Base-by-base conservation (phyloP, 805 yeast genomes). In the Ascoidea asiatica region DNA sequence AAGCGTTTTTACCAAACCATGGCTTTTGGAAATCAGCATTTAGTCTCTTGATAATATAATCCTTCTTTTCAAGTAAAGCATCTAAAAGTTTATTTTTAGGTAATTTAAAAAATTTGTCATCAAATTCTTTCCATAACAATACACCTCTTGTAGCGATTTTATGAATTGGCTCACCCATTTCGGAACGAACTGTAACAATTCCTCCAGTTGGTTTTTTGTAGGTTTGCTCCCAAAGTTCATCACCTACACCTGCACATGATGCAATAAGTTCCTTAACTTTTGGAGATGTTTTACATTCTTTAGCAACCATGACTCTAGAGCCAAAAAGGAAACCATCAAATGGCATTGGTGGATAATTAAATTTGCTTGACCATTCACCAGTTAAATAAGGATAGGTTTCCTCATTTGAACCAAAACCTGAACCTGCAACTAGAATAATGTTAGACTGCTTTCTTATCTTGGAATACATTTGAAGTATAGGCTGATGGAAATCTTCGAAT, bases 141-240 rank as follows among this genome's bases (percentile, higher is more conserved):
- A 92, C 97, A 73, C 96, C 97, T 63, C 98, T 81, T 47, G 99
- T 92, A 23, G 98, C 97, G 54, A 92, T 76, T 72, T 92, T 92
- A 68, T 92, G 99, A 60, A 92, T 92, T 59, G 98, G 98, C 71
- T 92, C 98, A 61, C 99, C 98, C 98, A 92, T 92, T 72, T 92
- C 99, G 17, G 97, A 90, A 61, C 85, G 75, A 50, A 92, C 98
- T 45, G 98, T 90, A 54, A 92, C 71, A 53, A 92, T 78, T 66
- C 98, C 99, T 70, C 98, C 98, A 48, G 97, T 80, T 58, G 96
- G 90, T 60, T 81, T 81, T 70, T 84, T 83, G 71, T 92, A 92
- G 42, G 97, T 86, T 56, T 75, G 73, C 66, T 92, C 97, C 99
- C 99, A 92, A 63, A 85, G 63, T 38, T 64, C 56, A 63, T 92